Evolutionary conservation across 176 grass and related monocot species (phyloP), one percentile per base, ranked within the genome.

Genomic region (Melocanna baccifera): DNA sequence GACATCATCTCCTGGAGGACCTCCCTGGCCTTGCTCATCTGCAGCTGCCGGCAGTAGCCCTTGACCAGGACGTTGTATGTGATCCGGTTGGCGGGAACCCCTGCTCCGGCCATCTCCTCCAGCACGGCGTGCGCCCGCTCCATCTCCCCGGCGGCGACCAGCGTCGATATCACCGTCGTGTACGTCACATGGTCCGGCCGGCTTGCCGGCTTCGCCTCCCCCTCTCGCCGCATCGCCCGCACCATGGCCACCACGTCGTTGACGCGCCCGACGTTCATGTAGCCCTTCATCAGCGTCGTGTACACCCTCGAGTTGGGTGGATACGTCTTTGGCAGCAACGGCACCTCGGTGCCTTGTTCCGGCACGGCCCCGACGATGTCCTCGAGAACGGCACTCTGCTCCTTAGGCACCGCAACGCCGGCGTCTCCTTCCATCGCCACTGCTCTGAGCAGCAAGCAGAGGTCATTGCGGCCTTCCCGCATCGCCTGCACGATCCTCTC

Each of bases 31-130:
- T 81, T 83, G 67, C 74, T 23, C 0, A 91, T 74, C 86, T 90
- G 92, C 53, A 93, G 89, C 85, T 95, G 88, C 50, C 87, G 85
- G 87, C 95, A 98, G 76, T 94, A 94, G 29, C 95, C 95, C 86
- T 90, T 98, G 76, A 98, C 82, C 37, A 98, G 89, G 26, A 98
- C 92, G 69, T 98, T 98, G 89, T 98, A 98, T 43, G 95, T 94
- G 78, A 93, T 67, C 4, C 84, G 90, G 84, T 85, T 98, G n/a
- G 92, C 85, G 0, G 81, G 80, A 1, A 98, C 84, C 1, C 88
- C 56, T 0, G 69, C 91, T 12, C 61, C 70, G 2, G 36, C 86
- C 95, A 98, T 98, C 88, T 97, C 89, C 9, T 71, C 67, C 7
- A 98, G 91, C 78, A 94, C 82, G 45, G 81, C 62, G 47, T 32